A percentile compares a stretch with the other conserved stretches of the same genome.
Conservation (phyloP, 352 stramenopile genomes). For the Globisporangium apiculatum region DNA sequence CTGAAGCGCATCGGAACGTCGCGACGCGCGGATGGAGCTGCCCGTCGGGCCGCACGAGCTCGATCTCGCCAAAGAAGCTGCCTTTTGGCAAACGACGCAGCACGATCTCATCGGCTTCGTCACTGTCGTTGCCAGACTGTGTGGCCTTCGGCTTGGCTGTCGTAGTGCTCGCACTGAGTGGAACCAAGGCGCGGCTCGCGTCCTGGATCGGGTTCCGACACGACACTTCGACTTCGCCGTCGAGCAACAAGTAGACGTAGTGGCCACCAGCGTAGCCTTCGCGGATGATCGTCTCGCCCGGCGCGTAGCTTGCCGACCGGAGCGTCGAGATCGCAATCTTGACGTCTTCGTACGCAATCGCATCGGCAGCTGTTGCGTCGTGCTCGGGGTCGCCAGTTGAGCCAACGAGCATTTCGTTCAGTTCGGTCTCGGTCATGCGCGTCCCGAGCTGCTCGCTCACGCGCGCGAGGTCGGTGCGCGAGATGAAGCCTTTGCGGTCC, state of each 20-base stretch:
- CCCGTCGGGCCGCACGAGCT: constrained; percentile 65
- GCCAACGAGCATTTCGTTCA: constrained; percentile 81
- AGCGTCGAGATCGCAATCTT: constrained; percentile 80
- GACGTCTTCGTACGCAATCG: constrained; percentile 72
- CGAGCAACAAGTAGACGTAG: constrained; percentile 71
- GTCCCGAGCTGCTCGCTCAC: constrained; percentile 69
- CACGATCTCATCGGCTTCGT: constrained; percentile 35
- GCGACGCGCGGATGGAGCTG: constrained; percentile 61
- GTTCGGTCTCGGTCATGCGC: constrained; percentile 60
- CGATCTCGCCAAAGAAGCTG: constrained; percentile 76
- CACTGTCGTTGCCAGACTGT: not conserved
- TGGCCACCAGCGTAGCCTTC: constrained; percentile 61
- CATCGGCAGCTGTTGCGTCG: constrained; percentile 33
- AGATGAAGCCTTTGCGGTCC: constrained; percentile 79
- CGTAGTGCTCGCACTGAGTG: not conserved
- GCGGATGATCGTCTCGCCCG: constrained; percentile 67
- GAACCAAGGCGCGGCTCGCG: constrained; percentile 5
- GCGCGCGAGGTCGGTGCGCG: constrained; percentile 62
- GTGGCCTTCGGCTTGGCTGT: no score
- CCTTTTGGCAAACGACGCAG: constrained; percentile 56
- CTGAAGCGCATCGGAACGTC: constrained; percentile 44
- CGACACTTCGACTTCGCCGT: constrained; percentile 72
- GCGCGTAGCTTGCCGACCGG: constrained; percentile 53
- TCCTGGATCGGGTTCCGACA: constrained; percentile 71
- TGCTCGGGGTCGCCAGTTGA: constrained; percentile 68